Percentiles rank a stretch among this genome's conserved stretches.
Conservation (phyloP, 1,284 basidiomycete species). For the Sanghuangporus sanghuang region DNA sequence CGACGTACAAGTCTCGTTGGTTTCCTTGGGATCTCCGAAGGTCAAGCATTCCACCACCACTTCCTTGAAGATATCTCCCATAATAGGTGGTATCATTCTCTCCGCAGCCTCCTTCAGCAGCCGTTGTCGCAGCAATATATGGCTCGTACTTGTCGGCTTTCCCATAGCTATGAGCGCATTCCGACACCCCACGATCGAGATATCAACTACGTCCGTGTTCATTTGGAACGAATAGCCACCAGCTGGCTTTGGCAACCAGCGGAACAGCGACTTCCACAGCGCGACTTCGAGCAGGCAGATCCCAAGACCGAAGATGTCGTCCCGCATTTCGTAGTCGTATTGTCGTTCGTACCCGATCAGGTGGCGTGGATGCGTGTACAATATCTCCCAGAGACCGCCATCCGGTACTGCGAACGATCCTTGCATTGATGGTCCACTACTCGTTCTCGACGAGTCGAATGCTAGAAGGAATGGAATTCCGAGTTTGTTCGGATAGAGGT, state of each 20-base stretch:
- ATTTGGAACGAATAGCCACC: background rate
- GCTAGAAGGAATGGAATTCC: conserved; percentile 2
- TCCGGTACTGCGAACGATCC: background rate
- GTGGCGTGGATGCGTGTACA: conserved; percentile 8
- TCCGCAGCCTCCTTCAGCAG: background rate
- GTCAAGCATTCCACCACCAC: conserved; percentile 9
- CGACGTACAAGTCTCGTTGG: background rate
- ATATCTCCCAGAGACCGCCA: background rate
- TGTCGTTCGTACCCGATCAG: background rate
- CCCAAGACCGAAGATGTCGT: conserved; percentile 17
- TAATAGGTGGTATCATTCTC: background rate
- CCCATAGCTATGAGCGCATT: background rate
- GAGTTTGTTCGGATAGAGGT: background rate
- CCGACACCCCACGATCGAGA: background rate
- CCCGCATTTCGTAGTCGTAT: conserved; percentile 5
- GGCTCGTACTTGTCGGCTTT: background rate
- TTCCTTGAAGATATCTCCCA: conserved; percentile 6
- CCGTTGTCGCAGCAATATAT: background rate
- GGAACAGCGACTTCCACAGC: conserved; percentile 13
- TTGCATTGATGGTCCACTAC: background rate
- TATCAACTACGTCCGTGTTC: background rate
- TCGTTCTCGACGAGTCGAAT: background rate
- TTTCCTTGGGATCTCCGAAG: background rate
- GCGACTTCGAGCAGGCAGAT: conserved; percentile 13
- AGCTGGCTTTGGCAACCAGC: background rate